phyloP scores from a whole-genome alignment of 192 early-diverging fungal genomes.

The Rhizophlyctis rosea region DNA sequence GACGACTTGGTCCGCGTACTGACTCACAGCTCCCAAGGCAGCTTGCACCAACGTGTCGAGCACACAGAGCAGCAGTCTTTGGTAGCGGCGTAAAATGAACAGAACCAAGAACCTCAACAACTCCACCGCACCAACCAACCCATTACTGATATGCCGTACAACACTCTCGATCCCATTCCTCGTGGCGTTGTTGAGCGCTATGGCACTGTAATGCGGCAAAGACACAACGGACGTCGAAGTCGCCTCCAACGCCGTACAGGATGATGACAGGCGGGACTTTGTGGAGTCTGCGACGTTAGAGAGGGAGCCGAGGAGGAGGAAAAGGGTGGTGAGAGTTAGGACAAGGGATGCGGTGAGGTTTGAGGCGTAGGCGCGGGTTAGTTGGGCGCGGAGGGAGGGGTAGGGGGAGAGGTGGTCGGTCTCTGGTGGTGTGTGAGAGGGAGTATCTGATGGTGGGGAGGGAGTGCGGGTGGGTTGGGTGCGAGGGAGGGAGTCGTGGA shows the following conservation, averaged over 20 bases:
- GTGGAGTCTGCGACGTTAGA: conserved; percentile 7
- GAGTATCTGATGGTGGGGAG: no score
- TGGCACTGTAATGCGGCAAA: conserved; percentile 25
- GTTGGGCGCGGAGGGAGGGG: conserved; percentile 9
- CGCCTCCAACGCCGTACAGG: conserved; percentile 20
- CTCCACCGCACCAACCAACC: conserved; percentile 13
- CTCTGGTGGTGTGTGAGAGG: no score
- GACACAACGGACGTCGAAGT: conserved; percentile 20
- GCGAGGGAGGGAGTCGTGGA: no score
- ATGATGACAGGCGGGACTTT: conserved; percentile 9
- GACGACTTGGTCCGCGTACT: conserved; percentile 16
- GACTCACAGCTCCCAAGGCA: conserved; percentile 13
- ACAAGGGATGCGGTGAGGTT: conserved; percentile 16
- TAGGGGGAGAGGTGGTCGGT: no score
- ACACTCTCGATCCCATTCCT: conserved; percentile 8
- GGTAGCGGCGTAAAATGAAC: conserved; percentile 14
- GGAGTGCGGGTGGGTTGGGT: no score
- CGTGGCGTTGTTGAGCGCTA: conserved; percentile 8
- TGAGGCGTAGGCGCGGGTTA: conserved; percentile 22
- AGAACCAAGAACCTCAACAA: conserved; percentile 19
- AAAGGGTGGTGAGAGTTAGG: conserved; percentile 11
- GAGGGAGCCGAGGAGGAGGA: conserved; percentile 8
- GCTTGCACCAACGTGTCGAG: conserved; percentile 18
- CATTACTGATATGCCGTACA: conserved; percentile 7
- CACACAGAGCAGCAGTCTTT: conserved; percentile 19